Evolutionary conservation across 768 basidiomycete species (phyloP), one percentile per base, ranked within the genome.

Genomic region (Rhizopogon rudus): DNA sequence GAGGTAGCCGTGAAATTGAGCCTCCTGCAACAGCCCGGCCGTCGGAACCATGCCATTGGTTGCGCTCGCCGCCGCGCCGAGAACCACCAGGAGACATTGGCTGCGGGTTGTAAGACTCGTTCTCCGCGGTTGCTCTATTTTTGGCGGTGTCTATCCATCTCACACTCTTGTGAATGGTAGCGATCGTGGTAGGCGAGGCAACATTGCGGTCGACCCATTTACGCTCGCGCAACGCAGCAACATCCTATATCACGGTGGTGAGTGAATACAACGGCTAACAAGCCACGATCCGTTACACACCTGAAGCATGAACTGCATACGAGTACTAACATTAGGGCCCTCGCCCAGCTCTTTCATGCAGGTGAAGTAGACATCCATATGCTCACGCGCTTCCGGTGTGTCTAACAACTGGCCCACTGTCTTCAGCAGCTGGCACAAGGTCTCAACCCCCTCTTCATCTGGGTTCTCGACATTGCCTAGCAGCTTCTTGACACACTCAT

Each of bases 391-490:
- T 75, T 92, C 93, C 25, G 70, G 72, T 5, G 84, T 87, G 63
- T 98, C 97, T 52, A 98, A 82, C n/a, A 81, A 75, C 53, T 79
- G 77, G 53, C 96, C 96, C 51, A 98, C 91, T 5, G 96, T 98
- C 20, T 87, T 81, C 51, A 99, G 71, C 52, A 98, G 81, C 69
- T 93, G 93, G 81, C 94, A 98, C 54, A 97, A 80, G 44, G 87
- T 91, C 79, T 98, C 96, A 60, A 99, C 90, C 67, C 96, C 94
- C 75, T 98, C 96, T 73, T 98, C 96, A 66, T 98, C 94, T 0
- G 94, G 97, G 64, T 92, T 91, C 61, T 93, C 87, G 55, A 96
- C 88, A 67, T 99, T 98, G 52, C 87, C 83, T 9, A 98, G 78
- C 13, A 98, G 81, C 74, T 96, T 94, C 82, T 93, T 93, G 68